A percentile compares a stretch with the other conserved stretches of the same genome.
These are phyloP conservation scores for Marasmius sp. DNA, from an alignment of 1,284 basidiomycete species.

Conservation along the genomic window DNA sequence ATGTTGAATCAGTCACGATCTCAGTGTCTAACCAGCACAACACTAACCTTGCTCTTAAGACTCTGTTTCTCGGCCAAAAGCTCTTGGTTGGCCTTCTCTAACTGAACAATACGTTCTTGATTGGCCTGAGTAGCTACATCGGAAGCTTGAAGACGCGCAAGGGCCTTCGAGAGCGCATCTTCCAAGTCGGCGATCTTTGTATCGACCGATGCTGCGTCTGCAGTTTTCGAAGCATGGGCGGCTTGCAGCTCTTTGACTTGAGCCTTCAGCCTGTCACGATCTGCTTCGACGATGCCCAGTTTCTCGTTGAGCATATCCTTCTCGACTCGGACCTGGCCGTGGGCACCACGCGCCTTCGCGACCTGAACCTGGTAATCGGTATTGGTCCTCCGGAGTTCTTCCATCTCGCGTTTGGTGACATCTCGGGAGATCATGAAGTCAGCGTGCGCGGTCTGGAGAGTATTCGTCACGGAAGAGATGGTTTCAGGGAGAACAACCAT, in stretches of 20 bases:
- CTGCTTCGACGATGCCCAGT: slow-evolving; percentile 55
- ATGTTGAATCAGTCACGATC: slow-evolving; percentile 3
- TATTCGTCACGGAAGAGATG: slow-evolving; percentile 52
- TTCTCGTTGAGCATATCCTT: slow-evolving; percentile 71
- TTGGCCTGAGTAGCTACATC: slow-evolving; percentile 62
- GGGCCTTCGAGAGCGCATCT: slow-evolving; percentile 64
- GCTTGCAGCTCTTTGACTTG: slow-evolving; percentile 57
- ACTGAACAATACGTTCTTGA: slow-evolving; percentile 54
- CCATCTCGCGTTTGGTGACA: slow-evolving; percentile 57
- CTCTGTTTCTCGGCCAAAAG: slow-evolving; percentile 50
- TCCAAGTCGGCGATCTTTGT: slow-evolving; percentile 63
- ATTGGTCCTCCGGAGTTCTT: slow-evolving; percentile 67
- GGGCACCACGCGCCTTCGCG: slow-evolving; percentile 69
- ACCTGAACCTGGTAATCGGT: slow-evolving; percentile 69
- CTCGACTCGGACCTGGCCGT: slow-evolving; percentile 78
- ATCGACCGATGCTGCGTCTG: slow-evolving; percentile 49
- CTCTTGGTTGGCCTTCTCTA: slow-evolving; percentile 62
- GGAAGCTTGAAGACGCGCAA: slow-evolving; percentile 67
- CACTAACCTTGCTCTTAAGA: slow-evolving; percentile 58
- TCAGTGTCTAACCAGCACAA: background rate
- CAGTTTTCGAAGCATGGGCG: slow-evolving; percentile 39
- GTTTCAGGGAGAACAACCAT: slow-evolving; percentile 58
- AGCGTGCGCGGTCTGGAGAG: slow-evolving; percentile 58
- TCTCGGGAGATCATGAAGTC: slow-evolving; percentile 60
- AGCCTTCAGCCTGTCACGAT: slow-evolving; percentile 56